Base-by-base conservation (phyloP, 495 filamentous ascomycete species). In the Podospora fimiseda region DNA sequence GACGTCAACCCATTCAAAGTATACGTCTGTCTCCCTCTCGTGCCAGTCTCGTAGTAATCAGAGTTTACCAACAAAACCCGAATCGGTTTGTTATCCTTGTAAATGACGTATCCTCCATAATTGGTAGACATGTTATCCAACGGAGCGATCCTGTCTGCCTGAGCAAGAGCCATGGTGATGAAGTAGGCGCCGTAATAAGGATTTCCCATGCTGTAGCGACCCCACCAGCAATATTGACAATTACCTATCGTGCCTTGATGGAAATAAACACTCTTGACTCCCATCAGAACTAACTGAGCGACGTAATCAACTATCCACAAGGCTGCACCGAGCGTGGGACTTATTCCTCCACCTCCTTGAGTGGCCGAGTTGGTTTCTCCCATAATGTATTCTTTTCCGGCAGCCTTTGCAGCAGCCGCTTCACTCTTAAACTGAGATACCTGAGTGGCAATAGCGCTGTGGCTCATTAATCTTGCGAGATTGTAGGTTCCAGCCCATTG, bases 161-260 rank as follows among this genome's bases (percentile, higher is more conserved):
- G 70, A 0, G 79, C 80, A 36, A 82, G 63, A 0, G 79, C 70
- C 36, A 76, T 73, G 1, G 74, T 74, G 2, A 77, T 80, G 4
- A 74, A 74, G 50, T 79, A 77, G 0, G 80, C 80, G 1, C 81
- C 81, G 52, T 79, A 82, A 56, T 80, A 84, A 0, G 80, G 80
- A 0, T 78, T 65, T 0, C 77, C 77, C 68, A 80, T 80, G 41
- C 62, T 67, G 53, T 80, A 77, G 0, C 76, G 65, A 0, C 79
- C 79, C 74, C 74, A 83, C 66, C 78, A 82, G 58, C 80, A 81
- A 55, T 84, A 83, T 54, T 80, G 76, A 44, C 79, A 82, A 58
- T 79, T 76, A 2, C 80, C 81, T 2, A 84, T 72, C 0, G 81
- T 84, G 1, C 80, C 80, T 47, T 83, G 81, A 53, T 84, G 81